These are phyloP conservation scores for Hyaloscypha hepaticicola DNA, from an alignment of 495 filamentous ascomycete species.

Conservation along the genomic window DNA sequence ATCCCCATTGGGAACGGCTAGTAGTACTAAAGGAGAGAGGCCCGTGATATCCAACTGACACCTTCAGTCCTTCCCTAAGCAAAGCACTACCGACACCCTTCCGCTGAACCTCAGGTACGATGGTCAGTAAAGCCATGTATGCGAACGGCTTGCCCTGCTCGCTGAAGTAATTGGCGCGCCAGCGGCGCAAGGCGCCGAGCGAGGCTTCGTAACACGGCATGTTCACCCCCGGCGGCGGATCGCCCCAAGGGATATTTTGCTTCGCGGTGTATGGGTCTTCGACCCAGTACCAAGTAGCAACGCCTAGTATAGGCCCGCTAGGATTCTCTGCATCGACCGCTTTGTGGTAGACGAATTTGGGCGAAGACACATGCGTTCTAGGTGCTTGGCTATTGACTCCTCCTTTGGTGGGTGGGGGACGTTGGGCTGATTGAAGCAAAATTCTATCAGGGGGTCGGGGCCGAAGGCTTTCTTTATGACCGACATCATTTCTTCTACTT, in stretches of 20 bases:
- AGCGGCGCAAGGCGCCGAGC: constrained; percentile 10
- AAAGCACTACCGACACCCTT: constrained; percentile 9
- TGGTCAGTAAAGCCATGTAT: constrained; percentile 9
- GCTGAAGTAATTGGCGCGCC: constrained; percentile 1
- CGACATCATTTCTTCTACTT: constrained; percentile 13
- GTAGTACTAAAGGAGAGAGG: no score
- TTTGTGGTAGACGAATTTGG: constrained; percentile 10
- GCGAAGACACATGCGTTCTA: constrained; percentile 7
- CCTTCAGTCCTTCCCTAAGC: constrained; percentile 6
- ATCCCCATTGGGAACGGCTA: no score
- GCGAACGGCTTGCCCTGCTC: constrained; percentile 3
- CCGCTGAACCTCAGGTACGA: constrained; percentile 13
- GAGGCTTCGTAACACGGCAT: constrained; percentile 14
- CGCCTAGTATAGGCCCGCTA: constrained; percentile 8
- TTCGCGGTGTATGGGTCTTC: neutral
- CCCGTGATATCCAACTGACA: no score
- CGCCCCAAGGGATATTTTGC: constrained; percentile 17
- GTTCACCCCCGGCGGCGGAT: constrained; percentile 11
- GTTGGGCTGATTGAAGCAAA: constrained; percentile 12
- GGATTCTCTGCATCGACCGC: constrained; percentile 5
- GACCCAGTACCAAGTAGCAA: constrained; percentile 7
- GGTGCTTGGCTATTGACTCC: constrained; percentile 5
- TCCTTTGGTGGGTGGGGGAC: constrained; percentile 7
- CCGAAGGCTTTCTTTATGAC: constrained; percentile 13
- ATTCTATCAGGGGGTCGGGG: constrained; percentile 13